phyloP scores from a whole-genome alignment of 768 basidiomycete species.

The Kwoniella botswanensis region DNA sequence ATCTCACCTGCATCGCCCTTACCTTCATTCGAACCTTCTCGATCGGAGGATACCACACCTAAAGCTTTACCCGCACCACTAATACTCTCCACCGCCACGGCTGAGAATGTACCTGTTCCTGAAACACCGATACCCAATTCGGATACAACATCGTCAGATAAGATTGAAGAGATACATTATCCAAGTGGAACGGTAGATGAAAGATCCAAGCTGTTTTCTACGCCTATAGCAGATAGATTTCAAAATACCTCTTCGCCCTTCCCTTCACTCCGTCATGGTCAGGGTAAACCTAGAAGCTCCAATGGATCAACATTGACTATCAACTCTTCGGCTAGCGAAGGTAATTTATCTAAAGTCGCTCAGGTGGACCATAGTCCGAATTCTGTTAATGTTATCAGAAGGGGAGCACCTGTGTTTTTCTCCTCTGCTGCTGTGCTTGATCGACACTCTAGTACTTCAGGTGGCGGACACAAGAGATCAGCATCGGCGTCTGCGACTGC shows the following conservation, averaged over 20 bases:
- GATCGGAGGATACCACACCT: neutral
- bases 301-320: slow-evolving; percentile 22
- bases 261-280: slow-evolving; percentile 17
- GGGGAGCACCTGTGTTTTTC: slow-evolving; percentile 48
- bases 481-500: slow-evolving; percentile 14
- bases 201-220: slow-evolving; percentile 35
- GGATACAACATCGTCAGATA: neutral
- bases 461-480: slow-evolving; percentile 7
- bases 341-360: neutral
- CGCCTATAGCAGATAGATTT: slow-evolving; percentile 52
- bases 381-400: slow-evolving; percentile 37
- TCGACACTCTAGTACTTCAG: slow-evolving; percentile 3
- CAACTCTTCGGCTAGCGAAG: slow-evolving; percentile 13
- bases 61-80: neutral
- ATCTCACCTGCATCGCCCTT: slow-evolving; percentile 27
- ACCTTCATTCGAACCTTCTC: slow-evolving; percentile 27
- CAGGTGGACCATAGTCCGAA: slow-evolving; percentile 13
- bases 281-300: slow-evolving; percentile 21
- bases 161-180: slow-evolving; percentile 31
- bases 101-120: slow-evolving; percentile 8
- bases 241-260: slow-evolving; percentile 26
- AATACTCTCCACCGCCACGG: neutral
- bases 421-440: slow-evolving; percentile 27
- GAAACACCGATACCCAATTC: neutral
- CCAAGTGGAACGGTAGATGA: slow-evolving; percentile 39